phyloP scores from a whole-genome alignment of 225 moss, liverwort and hornwort genomes.

The Pseudoscleropodium purum region DNA sequence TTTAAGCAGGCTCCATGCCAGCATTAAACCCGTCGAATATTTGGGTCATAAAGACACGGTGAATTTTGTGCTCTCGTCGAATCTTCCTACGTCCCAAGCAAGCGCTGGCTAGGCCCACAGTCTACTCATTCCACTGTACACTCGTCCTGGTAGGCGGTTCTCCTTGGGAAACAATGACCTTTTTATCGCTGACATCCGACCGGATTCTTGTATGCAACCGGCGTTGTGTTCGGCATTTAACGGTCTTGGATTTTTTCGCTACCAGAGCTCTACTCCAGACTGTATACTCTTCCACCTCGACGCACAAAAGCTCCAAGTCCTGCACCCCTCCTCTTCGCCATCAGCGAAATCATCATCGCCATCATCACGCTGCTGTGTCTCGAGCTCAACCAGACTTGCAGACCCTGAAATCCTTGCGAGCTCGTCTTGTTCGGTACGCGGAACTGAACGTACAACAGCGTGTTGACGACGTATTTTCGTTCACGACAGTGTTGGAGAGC shows the following conservation, averaged over 20 bases:
- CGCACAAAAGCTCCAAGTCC: background rate
- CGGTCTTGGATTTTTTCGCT: conserved; percentile 26
- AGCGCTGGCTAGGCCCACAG: background rate
- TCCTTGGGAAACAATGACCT: background rate
- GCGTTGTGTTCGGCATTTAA: conserved; percentile 35
- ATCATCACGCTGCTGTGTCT: background rate
- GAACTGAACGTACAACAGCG: background rate
- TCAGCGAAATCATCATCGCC: background rate
- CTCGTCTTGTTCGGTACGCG: background rate
- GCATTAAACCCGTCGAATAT: conserved; percentile 23
- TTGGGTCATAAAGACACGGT: conserved; percentile 22
- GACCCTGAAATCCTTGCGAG: background rate
- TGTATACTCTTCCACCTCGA: background rate
- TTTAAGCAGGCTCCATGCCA: background rate
- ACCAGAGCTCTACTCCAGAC: background rate
- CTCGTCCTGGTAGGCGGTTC: background rate
- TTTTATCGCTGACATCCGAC: conserved; percentile 34
- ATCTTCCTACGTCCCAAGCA: background rate
- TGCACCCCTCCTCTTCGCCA: background rate
- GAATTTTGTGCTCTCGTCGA: conserved; percentile 1
- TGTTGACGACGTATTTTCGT: background rate
- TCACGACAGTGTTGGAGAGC: background rate
- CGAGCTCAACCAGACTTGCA: background rate
- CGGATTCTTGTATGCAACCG: conserved; percentile 23
- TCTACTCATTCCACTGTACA: background rate